Conservation (phyloP, 495 filamentous ascomycete species). For the Hypomontagnella submonticulosa region DNA sequence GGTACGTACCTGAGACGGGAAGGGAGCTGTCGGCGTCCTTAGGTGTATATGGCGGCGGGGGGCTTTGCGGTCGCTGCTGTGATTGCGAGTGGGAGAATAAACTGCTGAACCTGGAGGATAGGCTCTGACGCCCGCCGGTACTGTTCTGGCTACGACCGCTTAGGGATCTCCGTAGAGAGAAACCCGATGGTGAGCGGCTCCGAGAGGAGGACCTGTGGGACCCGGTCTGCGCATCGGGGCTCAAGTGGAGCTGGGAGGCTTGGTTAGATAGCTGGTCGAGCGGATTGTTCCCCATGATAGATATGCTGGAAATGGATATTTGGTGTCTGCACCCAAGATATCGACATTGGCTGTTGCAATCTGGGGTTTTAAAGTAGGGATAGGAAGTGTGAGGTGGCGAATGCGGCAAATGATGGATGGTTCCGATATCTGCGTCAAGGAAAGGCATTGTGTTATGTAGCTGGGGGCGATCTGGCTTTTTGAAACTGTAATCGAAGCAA, state of each 20-base stretch:
- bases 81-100: constrained; percentile 23
- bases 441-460: background rate
- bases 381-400: constrained; percentile 8
- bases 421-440: background rate
- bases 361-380: constrained; percentile 8
- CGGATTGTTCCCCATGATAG: constrained; percentile 30
- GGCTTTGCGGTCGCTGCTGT: constrained; percentile 17
- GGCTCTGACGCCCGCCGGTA: constrained; percentile 15
- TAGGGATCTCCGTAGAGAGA: constrained; percentile 25
- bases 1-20: constrained; percentile 12
- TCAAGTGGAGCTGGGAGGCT: constrained; percentile 1
- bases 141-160: constrained; percentile 29
- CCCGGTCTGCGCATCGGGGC: constrained; percentile 1
- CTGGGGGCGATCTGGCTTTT: too few relatives aligned
- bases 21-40: constrained; percentile 5
- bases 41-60: constrained; percentile 25
- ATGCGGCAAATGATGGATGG: too few relatives aligned
- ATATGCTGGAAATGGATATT: background rate
- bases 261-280: constrained; percentile 6
- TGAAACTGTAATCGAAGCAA: too few relatives aligned
- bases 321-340: constrained; percentile 18
- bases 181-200: constrained; percentile 28
- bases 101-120: constrained; percentile 6
- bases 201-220: constrained; percentile 7
- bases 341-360: constrained; percentile 15